phyloP scores from a whole-genome alignment of 129 eudicot genomes.

The Dittrichia graveolens region DNA sequence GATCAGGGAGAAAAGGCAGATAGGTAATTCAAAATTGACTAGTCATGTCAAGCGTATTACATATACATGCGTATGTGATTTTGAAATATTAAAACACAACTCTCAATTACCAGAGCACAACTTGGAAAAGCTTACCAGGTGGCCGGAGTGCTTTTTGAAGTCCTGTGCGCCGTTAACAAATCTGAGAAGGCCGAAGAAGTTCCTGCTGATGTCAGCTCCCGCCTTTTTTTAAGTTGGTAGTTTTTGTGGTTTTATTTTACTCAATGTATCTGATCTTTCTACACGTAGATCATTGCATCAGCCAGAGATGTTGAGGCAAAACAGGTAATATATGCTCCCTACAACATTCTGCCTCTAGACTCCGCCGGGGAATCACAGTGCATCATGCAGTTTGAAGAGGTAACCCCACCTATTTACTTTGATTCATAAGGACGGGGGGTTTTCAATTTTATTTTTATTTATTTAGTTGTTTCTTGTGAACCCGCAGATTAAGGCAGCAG shows the following conservation, averaged over 20 bases:
- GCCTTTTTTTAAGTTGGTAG: constrained; percentile 11
- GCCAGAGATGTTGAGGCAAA: constrained; percentile 97
- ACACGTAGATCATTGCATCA: constrained; percentile 82
- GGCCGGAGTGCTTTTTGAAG: constrained; percentile 96
- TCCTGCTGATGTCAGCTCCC: constrained; percentile 74
- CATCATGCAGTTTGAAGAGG: constrained; percentile 98
- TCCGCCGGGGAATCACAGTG: constrained; percentile 91
- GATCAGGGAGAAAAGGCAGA: constrained; percentile 98
- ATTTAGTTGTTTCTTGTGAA: constrained; percentile 4
- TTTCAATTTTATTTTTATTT: not conserved
- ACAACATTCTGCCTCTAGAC: constrained; percentile 93
- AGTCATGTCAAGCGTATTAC: not conserved
- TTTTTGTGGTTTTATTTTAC: constrained; percentile 15
- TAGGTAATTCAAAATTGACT: constrained; percentile 36
- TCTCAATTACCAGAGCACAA: constrained; percentile 60
- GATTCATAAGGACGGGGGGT: not conserved
- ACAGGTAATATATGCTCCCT: constrained; percentile 85
- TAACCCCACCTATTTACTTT: constrained; percentile 27
- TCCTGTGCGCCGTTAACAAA: constrained; percentile 93
- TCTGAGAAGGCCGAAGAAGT: constrained; percentile 96
- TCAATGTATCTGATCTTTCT: constrained; percentile 23
- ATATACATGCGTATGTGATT: too few species aligned
- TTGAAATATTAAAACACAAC: not conserved
- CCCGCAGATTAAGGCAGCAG: constrained; percentile 89
- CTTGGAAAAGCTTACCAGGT: constrained; percentile 98